Percentiles rank a stretch among this genome's conserved stretches.
These are phyloP conservation scores for Cyberlindnera americana DNA, from an alignment of 805 yeast species.

Conservation along the genomic window DNA sequence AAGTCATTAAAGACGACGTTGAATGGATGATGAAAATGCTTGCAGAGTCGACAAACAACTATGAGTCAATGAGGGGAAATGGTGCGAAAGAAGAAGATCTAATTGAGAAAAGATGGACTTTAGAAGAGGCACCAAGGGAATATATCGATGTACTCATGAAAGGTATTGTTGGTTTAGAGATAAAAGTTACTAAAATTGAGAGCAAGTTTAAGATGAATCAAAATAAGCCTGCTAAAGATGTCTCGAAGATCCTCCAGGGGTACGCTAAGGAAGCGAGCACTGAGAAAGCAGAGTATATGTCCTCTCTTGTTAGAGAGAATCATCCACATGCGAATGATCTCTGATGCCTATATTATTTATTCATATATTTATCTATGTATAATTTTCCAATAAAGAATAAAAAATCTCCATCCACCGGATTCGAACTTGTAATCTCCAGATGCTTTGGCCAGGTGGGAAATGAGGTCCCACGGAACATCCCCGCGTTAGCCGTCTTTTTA, in stretches of 20 bases:
- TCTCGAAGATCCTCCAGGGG: slow-evolving; percentile 50
- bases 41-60: slow-evolving; percentile 40
- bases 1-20: slow-evolving; percentile 39
- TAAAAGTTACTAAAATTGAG: slow-evolving; percentile 43
- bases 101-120: slow-evolving; percentile 43
- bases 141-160: slow-evolving; percentile 42
- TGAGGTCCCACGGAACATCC: background rate
- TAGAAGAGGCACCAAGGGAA: slow-evolving; percentile 52
- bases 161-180: slow-evolving; percentile 53
- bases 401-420: no score
- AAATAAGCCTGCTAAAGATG: slow-evolving; percentile 39
- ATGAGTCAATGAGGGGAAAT: slow-evolving; percentile 39
- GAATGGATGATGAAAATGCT: slow-evolving; percentile 46
- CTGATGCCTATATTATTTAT: background rate
- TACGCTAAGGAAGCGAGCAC: slow-evolving; percentile 37
- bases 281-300: slow-evolving; percentile 22
- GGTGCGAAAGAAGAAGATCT: slow-evolving; percentile 18
- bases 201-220: slow-evolving; percentile 62
- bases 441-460: background rate
- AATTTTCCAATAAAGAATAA: no score
- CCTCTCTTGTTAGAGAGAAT: slow-evolving; percentile 6
- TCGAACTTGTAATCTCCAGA: background rate
- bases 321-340: slow-evolving; percentile 8
- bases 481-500: background rate
- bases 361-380: no score